Conservation (phyloP, 257 asterid species). For the Nicotiana knightiana region DNA sequence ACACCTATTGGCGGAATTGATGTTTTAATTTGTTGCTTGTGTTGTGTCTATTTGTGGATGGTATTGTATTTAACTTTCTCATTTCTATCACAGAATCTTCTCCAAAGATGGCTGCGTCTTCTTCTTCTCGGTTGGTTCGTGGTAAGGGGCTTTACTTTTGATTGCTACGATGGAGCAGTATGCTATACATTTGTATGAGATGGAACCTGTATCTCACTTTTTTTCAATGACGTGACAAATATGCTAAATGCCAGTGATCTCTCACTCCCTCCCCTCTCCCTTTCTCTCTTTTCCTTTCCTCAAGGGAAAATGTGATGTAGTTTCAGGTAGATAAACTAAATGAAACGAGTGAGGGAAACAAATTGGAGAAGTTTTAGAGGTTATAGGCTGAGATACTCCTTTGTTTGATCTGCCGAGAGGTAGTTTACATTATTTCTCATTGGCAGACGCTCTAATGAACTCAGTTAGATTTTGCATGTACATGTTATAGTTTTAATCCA, state of each 20-base stretch:
- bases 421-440: background rate
- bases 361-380: background rate
- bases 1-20: background rate
- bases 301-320: background rate
- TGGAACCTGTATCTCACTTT: background rate
- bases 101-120: constrained; percentile 12
- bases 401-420: background rate
- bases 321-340: background rate
- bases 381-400: background rate
- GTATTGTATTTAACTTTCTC: background rate
- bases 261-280: too few relatives aligned
- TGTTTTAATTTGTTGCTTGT: background rate
- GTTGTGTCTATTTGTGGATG: background rate
- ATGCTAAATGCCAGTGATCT: background rate
- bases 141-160: constrained; percentile 8
- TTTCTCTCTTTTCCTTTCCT: background rate
- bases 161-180: background rate
- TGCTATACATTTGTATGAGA: background rate
- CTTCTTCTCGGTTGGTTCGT: constrained; percentile 9
- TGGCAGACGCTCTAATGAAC: background rate
- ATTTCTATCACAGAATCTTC: background rate
- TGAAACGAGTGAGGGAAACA: background rate
- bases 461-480: background rate
- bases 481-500: background rate
- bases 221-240: background rate